Percentiles rank a stretch among this genome's conserved stretches.
These are phyloP conservation scores for Ganoderma sinense DNA, from an alignment of 1,284 basidiomycete species.

Conservation along the genomic window DNA sequence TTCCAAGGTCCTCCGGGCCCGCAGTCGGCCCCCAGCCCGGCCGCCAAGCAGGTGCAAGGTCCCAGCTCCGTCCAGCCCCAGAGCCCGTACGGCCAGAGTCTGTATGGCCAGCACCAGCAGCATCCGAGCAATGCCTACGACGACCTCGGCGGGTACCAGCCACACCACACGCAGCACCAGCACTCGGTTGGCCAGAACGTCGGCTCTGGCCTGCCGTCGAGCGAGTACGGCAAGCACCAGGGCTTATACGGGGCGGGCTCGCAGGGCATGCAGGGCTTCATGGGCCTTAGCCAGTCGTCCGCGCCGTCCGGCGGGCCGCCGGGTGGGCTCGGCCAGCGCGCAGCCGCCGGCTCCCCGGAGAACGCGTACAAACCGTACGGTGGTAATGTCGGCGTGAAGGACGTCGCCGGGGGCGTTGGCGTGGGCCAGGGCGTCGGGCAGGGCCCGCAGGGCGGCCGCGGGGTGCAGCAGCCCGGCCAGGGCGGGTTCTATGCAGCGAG, in stretches of 20 bases:
- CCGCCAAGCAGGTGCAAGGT: slow-evolving; percentile 58
- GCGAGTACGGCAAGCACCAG: slow-evolving; percentile 69
- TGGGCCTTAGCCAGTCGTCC: slow-evolving; percentile 65
- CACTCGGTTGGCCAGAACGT: slow-evolving; percentile 59
- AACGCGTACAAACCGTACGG: slow-evolving; percentile 78
- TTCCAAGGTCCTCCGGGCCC: slow-evolving; percentile 76
- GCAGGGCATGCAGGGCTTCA: slow-evolving; percentile 73
- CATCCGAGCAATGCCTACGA: slow-evolving; percentile 66
- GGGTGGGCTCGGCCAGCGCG: slow-evolving; percentile 48
- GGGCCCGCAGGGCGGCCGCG: slow-evolving; percentile 55
- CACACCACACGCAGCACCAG: slow-evolving; percentile 49
- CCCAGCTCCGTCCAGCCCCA: slow-evolving; percentile 65
- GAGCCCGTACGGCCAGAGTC: slow-evolving; percentile 62
- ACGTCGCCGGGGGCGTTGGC: slow-evolving; percentile 58
- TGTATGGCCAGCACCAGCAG: slow-evolving; percentile 41
- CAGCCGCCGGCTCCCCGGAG: slow-evolving; percentile 68
- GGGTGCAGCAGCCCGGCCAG: slow-evolving; percentile 58
- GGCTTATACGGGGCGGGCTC: slow-evolving; percentile 62
- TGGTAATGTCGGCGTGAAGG: slow-evolving; percentile 58
- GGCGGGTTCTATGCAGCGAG: slow-evolving; percentile 69
- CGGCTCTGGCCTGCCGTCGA: slow-evolving; percentile 54
- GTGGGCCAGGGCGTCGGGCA: slow-evolving; percentile 48
- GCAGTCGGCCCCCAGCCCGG: slow-evolving; percentile 66
- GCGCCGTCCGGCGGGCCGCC: slow-evolving; percentile 52
- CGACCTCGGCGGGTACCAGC: slow-evolving; percentile 64